A percentile compares a stretch with the other conserved stretches of the same genome.
Evolutionary conservation across 129 eudicot genomes (phyloP).

Genomic region (Pulicaria dysenterica): DNA sequence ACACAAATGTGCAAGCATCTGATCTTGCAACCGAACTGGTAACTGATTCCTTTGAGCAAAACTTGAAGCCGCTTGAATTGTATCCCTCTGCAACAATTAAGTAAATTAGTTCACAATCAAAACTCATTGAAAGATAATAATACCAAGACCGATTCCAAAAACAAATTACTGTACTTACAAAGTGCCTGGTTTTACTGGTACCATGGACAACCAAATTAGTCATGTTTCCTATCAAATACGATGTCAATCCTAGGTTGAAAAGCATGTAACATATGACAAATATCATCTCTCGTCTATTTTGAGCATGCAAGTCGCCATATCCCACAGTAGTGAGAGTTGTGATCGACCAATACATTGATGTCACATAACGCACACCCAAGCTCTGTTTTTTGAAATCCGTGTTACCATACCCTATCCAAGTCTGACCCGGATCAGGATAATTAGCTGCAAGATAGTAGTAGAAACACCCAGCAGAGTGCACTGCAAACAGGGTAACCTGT

Average conservation of each 20-base stretch:
- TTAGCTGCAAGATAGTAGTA: conserved; percentile 59
- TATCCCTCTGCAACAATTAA: conserved; percentile 46
- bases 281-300: conserved; percentile 56
- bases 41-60: conserved; percentile 68
- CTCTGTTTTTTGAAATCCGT: conserved; percentile 29
- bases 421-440: conserved; percentile 34
- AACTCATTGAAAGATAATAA: too few species aligned
- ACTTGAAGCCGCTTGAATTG: conserved; percentile 69
- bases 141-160: background rate
- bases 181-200: conserved; percentile 66
- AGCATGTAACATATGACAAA: conserved; percentile 61
- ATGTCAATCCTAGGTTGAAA: conserved; percentile 65
- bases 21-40: conserved; percentile 61
- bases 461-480: conserved; percentile 67
- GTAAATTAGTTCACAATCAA: too few species aligned
- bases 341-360: conserved; percentile 75
- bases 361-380: conserved; percentile 42
- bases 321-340: conserved; percentile 68
- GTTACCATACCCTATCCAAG: conserved; percentile 54
- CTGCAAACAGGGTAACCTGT: conserved; percentile 71
- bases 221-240: conserved; percentile 83
- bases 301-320: conserved; percentile 80
- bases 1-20: conserved; percentile 66
- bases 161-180: conserved; percentile 46
- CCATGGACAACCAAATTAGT: conserved; percentile 80